These are phyloP conservation scores for Musa schizocarpa DNA, from an alignment of 176 grass and related monocot species.

Conservation along the genomic window DNA sequence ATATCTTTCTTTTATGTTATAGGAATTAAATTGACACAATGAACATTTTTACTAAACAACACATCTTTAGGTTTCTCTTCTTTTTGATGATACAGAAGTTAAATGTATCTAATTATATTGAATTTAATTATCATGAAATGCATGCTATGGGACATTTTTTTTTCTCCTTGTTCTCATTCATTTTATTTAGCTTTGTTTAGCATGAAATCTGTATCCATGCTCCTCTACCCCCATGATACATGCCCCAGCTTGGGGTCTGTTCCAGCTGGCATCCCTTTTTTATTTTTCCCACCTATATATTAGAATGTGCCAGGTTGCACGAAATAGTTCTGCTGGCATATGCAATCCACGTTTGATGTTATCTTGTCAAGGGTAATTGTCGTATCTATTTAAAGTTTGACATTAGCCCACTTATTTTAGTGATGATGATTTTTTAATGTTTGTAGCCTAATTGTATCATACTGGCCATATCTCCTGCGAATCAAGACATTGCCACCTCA, in stretches of 20 bases:
- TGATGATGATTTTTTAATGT: neutral
- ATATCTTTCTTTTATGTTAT: neutral
- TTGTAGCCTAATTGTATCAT: conserved; percentile 81
- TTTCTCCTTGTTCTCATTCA: no score
- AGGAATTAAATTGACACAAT: neutral
- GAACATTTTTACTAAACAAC: neutral
- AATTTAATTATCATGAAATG: neutral
- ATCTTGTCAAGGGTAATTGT: neutral
- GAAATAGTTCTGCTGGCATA: neutral
- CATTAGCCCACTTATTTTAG: neutral
- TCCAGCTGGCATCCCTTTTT: neutral
- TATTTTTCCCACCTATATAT: neutral
- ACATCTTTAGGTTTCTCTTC: neutral
- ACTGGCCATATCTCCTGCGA: conserved; percentile 96
- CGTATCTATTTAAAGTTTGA: neutral
- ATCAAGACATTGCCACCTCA: conserved; percentile 99
- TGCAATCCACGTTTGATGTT: neutral
- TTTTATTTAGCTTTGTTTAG: no score
- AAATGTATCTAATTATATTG: neutral
- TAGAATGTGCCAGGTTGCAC: neutral
- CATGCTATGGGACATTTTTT: no score
- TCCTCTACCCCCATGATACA: neutral
- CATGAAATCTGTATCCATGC: neutral
- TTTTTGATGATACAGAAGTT: neutral
- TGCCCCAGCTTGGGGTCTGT: neutral